Conservation (phyloP, 2,329 filamentous ascomycete species). For the Cordyceps cicadae region DNA sequence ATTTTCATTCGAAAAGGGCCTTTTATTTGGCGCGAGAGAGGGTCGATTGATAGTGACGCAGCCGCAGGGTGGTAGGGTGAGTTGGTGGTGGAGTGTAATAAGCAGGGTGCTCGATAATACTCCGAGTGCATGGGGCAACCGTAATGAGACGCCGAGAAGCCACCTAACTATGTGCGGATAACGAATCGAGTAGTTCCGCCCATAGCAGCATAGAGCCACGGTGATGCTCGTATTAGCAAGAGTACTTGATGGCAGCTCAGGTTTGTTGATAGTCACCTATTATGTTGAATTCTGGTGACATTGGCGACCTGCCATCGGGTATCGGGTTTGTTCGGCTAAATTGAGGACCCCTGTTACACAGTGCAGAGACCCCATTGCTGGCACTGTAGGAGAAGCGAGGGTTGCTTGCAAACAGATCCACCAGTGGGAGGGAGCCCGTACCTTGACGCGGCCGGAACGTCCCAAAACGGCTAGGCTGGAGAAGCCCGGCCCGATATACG, state of each 20-base stretch:
- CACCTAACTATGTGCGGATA: background rate
- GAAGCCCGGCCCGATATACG: background rate
- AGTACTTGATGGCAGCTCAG: background rate
- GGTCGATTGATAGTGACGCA: background rate
- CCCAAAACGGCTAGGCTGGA: background rate
- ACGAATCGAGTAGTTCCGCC: no score
- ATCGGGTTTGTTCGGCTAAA: conserved; percentile 2
- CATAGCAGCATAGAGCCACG: background rate
- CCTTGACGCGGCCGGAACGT: background rate
- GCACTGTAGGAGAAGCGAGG: background rate
- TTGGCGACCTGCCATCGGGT: background rate
- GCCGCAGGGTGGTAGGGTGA: background rate
- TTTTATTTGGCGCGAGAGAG: no score
- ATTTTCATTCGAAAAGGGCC: no score
- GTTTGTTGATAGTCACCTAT: background rate
- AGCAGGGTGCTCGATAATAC: background rate
- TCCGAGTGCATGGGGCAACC: conserved; percentile 2
- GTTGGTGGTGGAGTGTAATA: background rate
- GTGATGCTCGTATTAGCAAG: background rate
- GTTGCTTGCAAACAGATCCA: background rate
- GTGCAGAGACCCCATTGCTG: background rate
- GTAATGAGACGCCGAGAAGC: background rate
- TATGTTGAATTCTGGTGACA: background rate
- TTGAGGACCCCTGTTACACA: background rate
- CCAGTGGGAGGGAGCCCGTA: background rate